Conservation (phyloP, 1,284 basidiomycete genomes). For the Cutaneotrichosporon sp. region DNA sequence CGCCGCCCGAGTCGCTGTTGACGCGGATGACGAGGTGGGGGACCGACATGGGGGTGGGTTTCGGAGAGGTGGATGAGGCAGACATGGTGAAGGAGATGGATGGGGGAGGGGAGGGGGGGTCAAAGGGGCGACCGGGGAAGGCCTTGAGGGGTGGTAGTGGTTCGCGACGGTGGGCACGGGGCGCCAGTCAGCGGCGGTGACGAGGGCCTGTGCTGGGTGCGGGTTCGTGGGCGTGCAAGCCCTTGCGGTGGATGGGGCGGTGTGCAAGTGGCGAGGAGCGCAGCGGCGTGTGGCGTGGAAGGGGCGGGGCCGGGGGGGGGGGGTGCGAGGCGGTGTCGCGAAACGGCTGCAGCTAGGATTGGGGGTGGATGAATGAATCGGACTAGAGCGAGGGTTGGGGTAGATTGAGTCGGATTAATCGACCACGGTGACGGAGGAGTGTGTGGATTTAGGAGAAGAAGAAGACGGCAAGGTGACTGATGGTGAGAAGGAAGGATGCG, state of each 20-base stretch:
- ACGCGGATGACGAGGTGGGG: constrained; percentile 22
- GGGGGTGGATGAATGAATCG: neutral
- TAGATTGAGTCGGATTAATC: neutral
- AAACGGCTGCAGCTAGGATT: neutral
- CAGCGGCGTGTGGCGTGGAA: neutral
- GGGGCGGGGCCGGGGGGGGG: neutral
- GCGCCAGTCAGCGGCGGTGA: constrained; percentile 3
- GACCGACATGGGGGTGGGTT: constrained; percentile 20
- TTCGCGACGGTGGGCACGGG: constrained; percentile 3
- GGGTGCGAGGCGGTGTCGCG: neutral
- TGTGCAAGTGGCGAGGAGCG: neutral
- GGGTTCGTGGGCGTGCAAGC: neutral
- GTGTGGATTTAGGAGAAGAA: neutral
- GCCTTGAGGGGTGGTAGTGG: neutral
- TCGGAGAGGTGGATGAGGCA: constrained; percentile 17
- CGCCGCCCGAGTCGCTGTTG: constrained; percentile 14
- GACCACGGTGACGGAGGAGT: neutral
- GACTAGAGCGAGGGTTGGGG: neutral
- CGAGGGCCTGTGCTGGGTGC: constrained; percentile 4
- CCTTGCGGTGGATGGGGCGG: neutral
- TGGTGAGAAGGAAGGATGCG: neutral
- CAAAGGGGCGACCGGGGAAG: neutral
- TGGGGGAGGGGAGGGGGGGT: neutral
- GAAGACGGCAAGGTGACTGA: no score
- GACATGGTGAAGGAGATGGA: constrained; percentile 12